phyloP scores from a whole-genome alignment of 441 rosid genomes.

The Metrosideros polymorpha region DNA sequence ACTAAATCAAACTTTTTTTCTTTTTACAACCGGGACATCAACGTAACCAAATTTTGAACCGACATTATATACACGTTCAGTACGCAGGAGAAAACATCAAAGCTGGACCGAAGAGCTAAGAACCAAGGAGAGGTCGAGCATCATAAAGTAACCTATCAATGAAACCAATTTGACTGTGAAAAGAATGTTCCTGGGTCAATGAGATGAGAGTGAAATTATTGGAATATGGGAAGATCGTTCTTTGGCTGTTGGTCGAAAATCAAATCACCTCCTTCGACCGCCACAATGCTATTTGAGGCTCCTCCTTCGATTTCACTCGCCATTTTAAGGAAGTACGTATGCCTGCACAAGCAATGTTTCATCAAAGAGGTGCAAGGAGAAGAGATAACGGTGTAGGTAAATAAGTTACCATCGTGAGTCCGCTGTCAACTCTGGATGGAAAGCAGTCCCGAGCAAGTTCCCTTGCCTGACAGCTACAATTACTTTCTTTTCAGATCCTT shows the following conservation, averaged over 20 bases:
- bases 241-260: conserved; percentile 25
- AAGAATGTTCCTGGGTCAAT: background rate
- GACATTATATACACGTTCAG: background rate
- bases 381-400: background rate
- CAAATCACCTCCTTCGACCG: conserved; percentile 27
- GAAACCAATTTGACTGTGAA: background rate
- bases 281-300: conserved; percentile 37
- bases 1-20: background rate
- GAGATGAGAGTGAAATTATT: conserved; percentile 1
- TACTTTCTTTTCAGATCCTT: conserved; percentile 57
- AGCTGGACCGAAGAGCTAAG: background rate
- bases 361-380: background rate
- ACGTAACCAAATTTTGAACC: background rate
- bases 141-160: background rate
- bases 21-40: background rate
- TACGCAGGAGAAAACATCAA: background rate
- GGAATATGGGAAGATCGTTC: conserved; percentile 70
- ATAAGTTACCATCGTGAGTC: conserved; percentile 75
- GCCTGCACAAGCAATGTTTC: conserved; percentile 36
- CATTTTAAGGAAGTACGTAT: conserved; percentile 80
- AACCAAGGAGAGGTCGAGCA: background rate
- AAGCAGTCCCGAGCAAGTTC: conserved; percentile 81
- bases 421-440: conserved; percentile 90
- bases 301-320: conserved; percentile 32
- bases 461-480: conserved; percentile 79